Conservation (phyloP, 805 yeast species). For the Saccharomycopsis capsularis region DNA sequence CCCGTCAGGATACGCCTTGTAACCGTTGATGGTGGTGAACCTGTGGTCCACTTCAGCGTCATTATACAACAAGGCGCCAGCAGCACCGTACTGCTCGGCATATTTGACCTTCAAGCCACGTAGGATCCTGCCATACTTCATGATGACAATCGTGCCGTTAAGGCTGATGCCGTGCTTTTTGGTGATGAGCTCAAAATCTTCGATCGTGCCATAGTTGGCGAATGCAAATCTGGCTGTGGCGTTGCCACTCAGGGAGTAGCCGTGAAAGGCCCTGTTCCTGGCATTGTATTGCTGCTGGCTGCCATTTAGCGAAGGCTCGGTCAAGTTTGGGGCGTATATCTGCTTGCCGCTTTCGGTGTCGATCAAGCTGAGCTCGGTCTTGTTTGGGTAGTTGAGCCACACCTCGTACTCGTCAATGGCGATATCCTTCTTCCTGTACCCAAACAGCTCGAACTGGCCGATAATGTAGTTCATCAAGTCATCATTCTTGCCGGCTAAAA, state of each 20-base stretch:
- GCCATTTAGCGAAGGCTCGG: constrained; percentile 38
- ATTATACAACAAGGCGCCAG: constrained; percentile 50
- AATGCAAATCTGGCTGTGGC: constrained; percentile 49
- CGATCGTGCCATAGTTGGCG: constrained; percentile 51
- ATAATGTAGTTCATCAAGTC: constrained; percentile 43
- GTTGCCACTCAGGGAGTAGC: constrained; percentile 59
- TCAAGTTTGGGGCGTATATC: constrained; percentile 45
- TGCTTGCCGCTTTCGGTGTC: constrained; percentile 23
- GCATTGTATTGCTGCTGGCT: constrained; percentile 36
- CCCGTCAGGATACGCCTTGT: constrained; percentile 52
- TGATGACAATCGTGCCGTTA: constrained; percentile 51
- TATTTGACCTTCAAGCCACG: constrained; percentile 52
- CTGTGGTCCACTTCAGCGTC: constrained; percentile 57
- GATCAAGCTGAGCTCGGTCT: constrained; percentile 40
- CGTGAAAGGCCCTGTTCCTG: constrained; percentile 47
- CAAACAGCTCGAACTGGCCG: constrained; percentile 42
- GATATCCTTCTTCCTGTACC: constrained; percentile 31
- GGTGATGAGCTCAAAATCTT: constrained; percentile 43
- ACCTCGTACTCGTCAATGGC: constrained; percentile 49
- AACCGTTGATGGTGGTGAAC: constrained; percentile 51
- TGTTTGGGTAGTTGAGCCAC: constrained; percentile 54
- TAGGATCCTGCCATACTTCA: constrained; percentile 38
- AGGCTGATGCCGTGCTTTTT: constrained; percentile 36
- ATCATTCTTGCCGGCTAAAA: background rate
- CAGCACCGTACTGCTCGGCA: constrained; percentile 57